These are phyloP conservation scores for Metschnikowia kunwiensis DNA, from an alignment of 805 yeast genomes.

Conservation along the genomic window DNA sequence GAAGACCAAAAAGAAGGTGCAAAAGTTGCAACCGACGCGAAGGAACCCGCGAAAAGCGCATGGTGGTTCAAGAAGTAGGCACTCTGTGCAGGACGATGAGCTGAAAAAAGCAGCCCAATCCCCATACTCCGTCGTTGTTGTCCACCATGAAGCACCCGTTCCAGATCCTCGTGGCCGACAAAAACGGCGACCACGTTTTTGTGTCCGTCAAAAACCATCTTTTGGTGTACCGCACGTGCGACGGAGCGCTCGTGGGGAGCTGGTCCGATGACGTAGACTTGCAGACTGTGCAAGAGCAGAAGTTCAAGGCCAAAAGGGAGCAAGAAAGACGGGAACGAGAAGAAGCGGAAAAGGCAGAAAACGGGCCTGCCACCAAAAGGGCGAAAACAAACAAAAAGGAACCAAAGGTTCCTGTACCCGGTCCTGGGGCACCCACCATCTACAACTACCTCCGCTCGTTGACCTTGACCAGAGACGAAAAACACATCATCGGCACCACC, in stretches of 20 bases:
- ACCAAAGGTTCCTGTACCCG: slow-evolving; percentile 19
- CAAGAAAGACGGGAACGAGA: slow-evolving; percentile 22
- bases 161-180: slow-evolving; percentile 51
- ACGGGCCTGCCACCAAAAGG: slow-evolving; percentile 8
- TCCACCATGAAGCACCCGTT: slow-evolving; percentile 63
- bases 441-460: slow-evolving; percentile 68
- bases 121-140: neutral
- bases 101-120: neutral
- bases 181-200: slow-evolving; percentile 47
- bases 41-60: slow-evolving; percentile 6
- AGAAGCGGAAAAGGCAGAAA: slow-evolving; percentile 15
- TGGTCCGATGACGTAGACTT: slow-evolving; percentile 64
- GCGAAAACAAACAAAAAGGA: slow-evolving; percentile 17
- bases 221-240: slow-evolving; percentile 45
- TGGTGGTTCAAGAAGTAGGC: slow-evolving; percentile 18
- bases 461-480: slow-evolving; percentile 47
- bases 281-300: slow-evolving; percentile 47
- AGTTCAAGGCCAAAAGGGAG: slow-evolving; percentile 26
- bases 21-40: too few species aligned
- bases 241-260: slow-evolving; percentile 46
- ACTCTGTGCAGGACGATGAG: slow-evolving; percentile 14
- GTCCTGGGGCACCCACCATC: slow-evolving; percentile 66
- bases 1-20: slow-evolving; percentile 1
- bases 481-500: slow-evolving; percentile 62
- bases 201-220: slow-evolving; percentile 57